Conservation (phyloP, 495 filamentous ascomycete genomes). For the Melanomma pulvis-pyrius region DNA sequence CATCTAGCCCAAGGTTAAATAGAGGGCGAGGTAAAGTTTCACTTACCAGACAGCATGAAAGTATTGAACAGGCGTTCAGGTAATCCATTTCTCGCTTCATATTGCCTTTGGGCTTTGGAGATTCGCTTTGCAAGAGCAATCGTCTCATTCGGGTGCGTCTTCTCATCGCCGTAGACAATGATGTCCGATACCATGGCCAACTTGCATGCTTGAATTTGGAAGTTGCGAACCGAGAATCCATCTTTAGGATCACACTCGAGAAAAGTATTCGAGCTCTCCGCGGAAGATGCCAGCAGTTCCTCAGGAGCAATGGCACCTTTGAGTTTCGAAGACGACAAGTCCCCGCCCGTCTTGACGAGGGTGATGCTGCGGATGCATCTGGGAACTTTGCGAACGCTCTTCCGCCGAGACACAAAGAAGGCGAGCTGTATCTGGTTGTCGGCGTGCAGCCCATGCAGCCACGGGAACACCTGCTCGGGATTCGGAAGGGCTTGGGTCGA, state of each 20-base stretch:
- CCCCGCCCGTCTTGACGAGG: slow-evolving; percentile 84
- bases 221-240: slow-evolving; percentile 86
- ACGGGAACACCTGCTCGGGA: slow-evolving; percentile 85
- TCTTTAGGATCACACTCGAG: slow-evolving; percentile 78
- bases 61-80: slow-evolving; percentile 71
- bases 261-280: slow-evolving; percentile 59
- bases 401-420: slow-evolving; percentile 82
- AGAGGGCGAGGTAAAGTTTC: neutral
- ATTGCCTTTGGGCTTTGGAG: slow-evolving; percentile 72
- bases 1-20: neutral
- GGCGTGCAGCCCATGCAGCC: slow-evolving; percentile 93
- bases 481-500: slow-evolving; percentile 81
- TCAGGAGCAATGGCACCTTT: slow-evolving; percentile 82
- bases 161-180: slow-evolving; percentile 81
- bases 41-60: slow-evolving; percentile 71
- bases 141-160: slow-evolving; percentile 56
- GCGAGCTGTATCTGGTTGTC: slow-evolving; percentile 84
- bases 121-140: slow-evolving; percentile 70
- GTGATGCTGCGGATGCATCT: slow-evolving; percentile 79
- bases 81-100: slow-evolving; percentile 62
- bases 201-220: slow-evolving; percentile 94
- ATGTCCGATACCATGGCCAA: slow-evolving; percentile 87
- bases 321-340: slow-evolving; percentile 71
- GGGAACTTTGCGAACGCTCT: slow-evolving; percentile 71
- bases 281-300: slow-evolving; percentile 62